A percentile compares a stretch with the other conserved stretches of the same genome.
phyloP scores from a whole-genome alignment of 1,139 yeast species.

The Ogataea hybrid region DNA sequence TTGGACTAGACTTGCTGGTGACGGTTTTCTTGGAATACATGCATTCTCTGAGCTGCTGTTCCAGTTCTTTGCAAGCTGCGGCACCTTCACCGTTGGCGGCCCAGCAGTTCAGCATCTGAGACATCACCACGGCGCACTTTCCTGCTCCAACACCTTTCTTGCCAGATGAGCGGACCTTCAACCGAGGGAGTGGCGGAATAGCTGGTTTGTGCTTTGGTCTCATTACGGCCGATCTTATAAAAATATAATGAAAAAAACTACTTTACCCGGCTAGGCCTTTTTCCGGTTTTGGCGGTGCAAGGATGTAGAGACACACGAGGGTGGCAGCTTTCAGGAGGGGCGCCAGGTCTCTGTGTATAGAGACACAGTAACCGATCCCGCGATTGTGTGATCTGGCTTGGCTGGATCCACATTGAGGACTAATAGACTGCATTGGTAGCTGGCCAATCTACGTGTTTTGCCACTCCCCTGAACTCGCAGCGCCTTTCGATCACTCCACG shows the following conservation, averaged over 20 bases:
- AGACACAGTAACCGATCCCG: too few relatives aligned
- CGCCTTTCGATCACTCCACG: too few relatives aligned
- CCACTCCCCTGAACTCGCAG: too few relatives aligned
- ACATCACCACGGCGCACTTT: conserved; percentile 79
- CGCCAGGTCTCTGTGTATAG: too few relatives aligned
- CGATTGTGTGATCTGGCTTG: too few relatives aligned
- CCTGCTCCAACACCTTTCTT: conserved; percentile 48
- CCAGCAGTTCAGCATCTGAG: conserved; percentile 90
- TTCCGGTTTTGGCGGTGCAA: neutral
- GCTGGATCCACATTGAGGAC: too few relatives aligned
- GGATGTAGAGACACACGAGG: neutral
- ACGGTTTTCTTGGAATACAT: conserved; percentile 46
- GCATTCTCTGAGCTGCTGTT: conserved; percentile 54
- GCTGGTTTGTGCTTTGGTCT: conserved; percentile 24
- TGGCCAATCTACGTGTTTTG: too few relatives aligned
- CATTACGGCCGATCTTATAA: conserved; percentile 13
- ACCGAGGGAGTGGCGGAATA: conserved; percentile 73
- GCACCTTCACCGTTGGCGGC: conserved; percentile 91
- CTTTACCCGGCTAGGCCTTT: conserved; percentile 6
- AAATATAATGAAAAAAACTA: neutral
- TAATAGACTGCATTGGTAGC: too few relatives aligned
- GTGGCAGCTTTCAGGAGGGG: neutral
- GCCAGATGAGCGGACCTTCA: conserved; percentile 61
- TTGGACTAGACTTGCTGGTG: conserved; percentile 42
- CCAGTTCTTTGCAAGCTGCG: conserved; percentile 60